Base-by-base conservation (phyloP, 495 filamentous ascomycete genomes). In the Trichoderma erinaceum region DNA sequence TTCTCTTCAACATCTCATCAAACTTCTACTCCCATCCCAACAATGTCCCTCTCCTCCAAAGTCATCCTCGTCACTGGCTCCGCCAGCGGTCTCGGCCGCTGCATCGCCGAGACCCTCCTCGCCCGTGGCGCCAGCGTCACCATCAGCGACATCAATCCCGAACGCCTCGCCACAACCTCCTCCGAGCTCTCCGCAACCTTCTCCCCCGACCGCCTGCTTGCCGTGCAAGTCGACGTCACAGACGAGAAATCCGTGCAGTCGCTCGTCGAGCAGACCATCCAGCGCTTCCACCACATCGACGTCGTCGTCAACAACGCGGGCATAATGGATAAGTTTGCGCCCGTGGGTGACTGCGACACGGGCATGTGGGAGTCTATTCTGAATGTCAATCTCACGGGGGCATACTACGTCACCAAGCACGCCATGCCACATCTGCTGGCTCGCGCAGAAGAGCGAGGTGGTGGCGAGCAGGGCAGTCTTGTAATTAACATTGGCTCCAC, bases 341-440 rank as follows among this genome's bases (percentile, higher is more conserved):
- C 84, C 35, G 81, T 83, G 15, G 85, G 83, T 23, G 78, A 80
- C 41, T 72, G 83, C 66, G 79, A 80, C 56, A 78, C 78, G 66
- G 78, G 76, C 32, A 69, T 81, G 7, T 89, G 86, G 87, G 79
- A 90, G 71, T 77, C 76, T 12, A 81, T 88, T 13, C 79, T 89
- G 67, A 78, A 77, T 50, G 73, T 88, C 68, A 89, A 89, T 71
- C 76, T 89, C 16, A 88, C 84, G 41, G 87, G 84, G 0, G 82
- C 86, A 10, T 84, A 84, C 68, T 68, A 86, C 66, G 69, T 79
- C 68, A 83, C 79, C 68, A 84, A 85, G 74, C 70, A 80, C 3
- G 85, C 84, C 27, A 79, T 89, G 13, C 78, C 74, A 7, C 79
- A 81, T 68, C 71, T 79, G 35, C 68, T 77, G 67, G 65, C 65